Evolutionary conservation across 2,329 filamentous ascomycete species (phyloP).

Genomic region (Colletotrichum sp.): DNA sequence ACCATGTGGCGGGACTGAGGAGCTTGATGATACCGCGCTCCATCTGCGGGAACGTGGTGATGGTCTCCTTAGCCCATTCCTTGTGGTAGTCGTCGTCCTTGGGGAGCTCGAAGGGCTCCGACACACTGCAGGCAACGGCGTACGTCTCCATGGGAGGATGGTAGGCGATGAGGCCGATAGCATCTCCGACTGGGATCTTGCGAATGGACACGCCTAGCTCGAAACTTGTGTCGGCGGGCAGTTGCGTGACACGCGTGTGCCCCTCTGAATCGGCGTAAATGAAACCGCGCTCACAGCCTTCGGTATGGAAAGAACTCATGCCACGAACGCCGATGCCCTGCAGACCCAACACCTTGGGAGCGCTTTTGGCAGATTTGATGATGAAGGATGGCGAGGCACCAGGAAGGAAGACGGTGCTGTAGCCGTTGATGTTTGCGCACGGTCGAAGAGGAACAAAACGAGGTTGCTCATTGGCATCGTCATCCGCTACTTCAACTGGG

Average conservation of each 20-base stretch:
- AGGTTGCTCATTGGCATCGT: slow-evolving; percentile 51
- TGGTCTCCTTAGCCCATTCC: slow-evolving; percentile 79
- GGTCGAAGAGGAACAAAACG: slow-evolving; percentile 60
- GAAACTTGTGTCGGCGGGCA: slow-evolving; percentile 71
- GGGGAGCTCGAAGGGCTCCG: slow-evolving; percentile 79
- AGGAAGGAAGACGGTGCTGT: slow-evolving; percentile 82
- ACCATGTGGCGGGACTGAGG: slow-evolving; percentile 78
- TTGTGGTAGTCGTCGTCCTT: slow-evolving; percentile 85
- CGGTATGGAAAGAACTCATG: slow-evolving; percentile 78
- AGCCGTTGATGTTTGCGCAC: slow-evolving; percentile 73
- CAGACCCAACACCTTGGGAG: slow-evolving; percentile 76
- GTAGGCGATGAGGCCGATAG: slow-evolving; percentile 77
- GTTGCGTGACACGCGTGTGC: slow-evolving; percentile 74
- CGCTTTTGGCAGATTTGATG: slow-evolving; percentile 79
- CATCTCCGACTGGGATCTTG: slow-evolving; percentile 72
- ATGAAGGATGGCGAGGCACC: slow-evolving; percentile 83
- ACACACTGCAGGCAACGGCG: slow-evolving; percentile 72
- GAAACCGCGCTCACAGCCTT: slow-evolving; percentile 80
- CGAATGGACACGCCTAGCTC: slow-evolving; percentile 79
- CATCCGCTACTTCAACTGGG: slow-evolving; percentile 52
- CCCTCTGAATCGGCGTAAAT: slow-evolving; percentile 79
- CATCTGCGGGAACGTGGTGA: slow-evolving; percentile 67
- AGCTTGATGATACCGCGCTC: slow-evolving; percentile 79
- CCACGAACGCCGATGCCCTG: slow-evolving; percentile 72
- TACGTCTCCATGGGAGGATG: slow-evolving; percentile 79